phyloP scores from a whole-genome alignment of 2,329 filamentous ascomycete genomes.

The Sporothrix phasma region DNA sequence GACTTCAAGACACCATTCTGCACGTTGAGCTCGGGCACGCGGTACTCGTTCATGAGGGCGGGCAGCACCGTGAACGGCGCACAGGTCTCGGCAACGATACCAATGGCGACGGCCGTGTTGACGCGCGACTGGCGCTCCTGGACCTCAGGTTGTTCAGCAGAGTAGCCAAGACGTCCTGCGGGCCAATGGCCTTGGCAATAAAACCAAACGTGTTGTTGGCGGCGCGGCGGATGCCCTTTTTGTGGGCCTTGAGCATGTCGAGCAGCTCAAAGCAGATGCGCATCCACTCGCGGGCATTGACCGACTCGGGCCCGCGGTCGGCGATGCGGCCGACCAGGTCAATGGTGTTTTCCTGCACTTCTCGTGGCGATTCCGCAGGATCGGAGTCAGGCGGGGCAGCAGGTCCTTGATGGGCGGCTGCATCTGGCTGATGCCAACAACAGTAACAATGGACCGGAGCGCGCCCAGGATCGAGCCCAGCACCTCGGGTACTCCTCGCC shows the following conservation, averaged over 20 bases:
- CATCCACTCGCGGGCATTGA: constrained; percentile 99
- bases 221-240: constrained; percentile 95
- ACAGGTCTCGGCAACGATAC: constrained; percentile 96
- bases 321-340: constrained; percentile 96
- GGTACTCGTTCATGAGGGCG: constrained; percentile 98
- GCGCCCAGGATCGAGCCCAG: constrained; percentile 93
- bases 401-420: constrained; percentile 96
- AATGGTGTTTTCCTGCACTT: constrained; percentile 99
- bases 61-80: constrained; percentile 98
- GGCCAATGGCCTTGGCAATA: constrained; percentile 97
- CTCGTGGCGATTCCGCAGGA: constrained; percentile 93
- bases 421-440: constrained; percentile 96
- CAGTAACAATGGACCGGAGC: constrained; percentile 89
- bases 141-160: constrained; percentile 93
- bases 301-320: constrained; percentile 89
- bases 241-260: constrained; percentile 99
- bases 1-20: constrained; percentile 98
- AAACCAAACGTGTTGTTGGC: constrained; percentile 99
- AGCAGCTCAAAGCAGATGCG: constrained; percentile 97
- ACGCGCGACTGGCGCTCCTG: constrained; percentile 97
- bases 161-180: constrained; percentile 91
- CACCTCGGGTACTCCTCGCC: constrained; percentile 97
- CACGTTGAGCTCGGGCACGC: constrained; percentile 94
- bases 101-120: constrained; percentile 95
- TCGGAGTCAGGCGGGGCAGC: constrained; percentile 90